phyloP scores from a whole-genome alignment of 2,329 filamentous ascomycete species.

The Ascochyta pisi region DNA sequence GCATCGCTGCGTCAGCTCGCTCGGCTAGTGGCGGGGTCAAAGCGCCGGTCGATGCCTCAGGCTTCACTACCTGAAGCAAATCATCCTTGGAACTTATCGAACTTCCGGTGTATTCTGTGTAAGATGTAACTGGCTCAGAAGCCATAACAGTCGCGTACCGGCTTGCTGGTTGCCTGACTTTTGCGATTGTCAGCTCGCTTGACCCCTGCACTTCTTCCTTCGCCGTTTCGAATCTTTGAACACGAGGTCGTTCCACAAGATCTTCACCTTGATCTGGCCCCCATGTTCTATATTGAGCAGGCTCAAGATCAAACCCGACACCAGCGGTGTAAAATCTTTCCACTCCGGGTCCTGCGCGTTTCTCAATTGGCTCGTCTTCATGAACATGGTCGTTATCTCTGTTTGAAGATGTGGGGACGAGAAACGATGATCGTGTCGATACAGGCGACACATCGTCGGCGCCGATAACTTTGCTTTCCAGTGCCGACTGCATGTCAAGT shows the following conservation, averaged over 20 bases:
- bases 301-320: neutral
- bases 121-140: constrained; percentile 12
- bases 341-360: neutral
- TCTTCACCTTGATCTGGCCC: constrained; percentile 17
- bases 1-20: constrained; percentile 10
- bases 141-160: constrained; percentile 10
- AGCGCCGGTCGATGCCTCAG: constrained; percentile 12
- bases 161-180: constrained; percentile 14
- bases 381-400: neutral
- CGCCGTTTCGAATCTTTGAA: constrained; percentile 18
- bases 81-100: constrained; percentile 9
- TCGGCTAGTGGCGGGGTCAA: constrained; percentile 12
- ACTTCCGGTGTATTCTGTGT: constrained; percentile 15
- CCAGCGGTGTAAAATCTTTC: constrained; percentile 9
- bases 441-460: constrained; percentile 37
- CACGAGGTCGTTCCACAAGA: constrained; percentile 17
- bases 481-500: constrained; percentile 20
- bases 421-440: constrained; percentile 20
- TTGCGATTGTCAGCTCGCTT: constrained; percentile 22
- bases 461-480: constrained; percentile 33
- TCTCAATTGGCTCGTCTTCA: neutral
- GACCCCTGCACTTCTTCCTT: constrained; percentile 13
- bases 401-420: neutral
- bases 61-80: constrained; percentile 6
- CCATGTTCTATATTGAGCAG: neutral